Conservation (phyloP, 169 alveolate species). For the Plasmodium inui region DNA sequence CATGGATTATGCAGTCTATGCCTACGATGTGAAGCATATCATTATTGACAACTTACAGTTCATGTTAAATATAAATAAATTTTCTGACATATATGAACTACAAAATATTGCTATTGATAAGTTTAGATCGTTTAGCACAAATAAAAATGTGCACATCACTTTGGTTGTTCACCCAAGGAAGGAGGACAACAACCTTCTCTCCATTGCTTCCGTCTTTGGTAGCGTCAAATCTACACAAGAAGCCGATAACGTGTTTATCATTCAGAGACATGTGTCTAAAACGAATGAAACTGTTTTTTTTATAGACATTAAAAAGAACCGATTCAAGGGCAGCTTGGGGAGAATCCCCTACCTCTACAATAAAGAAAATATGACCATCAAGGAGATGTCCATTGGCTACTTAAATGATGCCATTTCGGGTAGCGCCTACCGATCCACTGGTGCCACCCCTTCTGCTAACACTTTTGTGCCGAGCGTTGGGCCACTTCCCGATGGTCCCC, state of each 20-base stretch:
- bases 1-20: slow-evolving; percentile 95
- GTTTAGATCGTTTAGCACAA: slow-evolving; percentile 92
- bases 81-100: slow-evolving; percentile 90
- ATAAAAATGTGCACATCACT: slow-evolving; percentile 92
- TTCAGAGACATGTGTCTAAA: slow-evolving; percentile 89
- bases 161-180: slow-evolving; percentile 96
- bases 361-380: slow-evolving; percentile 76
- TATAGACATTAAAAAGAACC: slow-evolving; percentile 93
- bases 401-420: slow-evolving; percentile 23
- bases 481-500: too few species aligned
- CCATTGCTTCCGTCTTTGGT: slow-evolving; percentile 94
- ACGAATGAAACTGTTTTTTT: slow-evolving; percentile 52
- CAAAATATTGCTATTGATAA: slow-evolving; percentile 92
- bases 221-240: slow-evolving; percentile 96
- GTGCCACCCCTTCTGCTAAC: neutral
- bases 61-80: slow-evolving; percentile 89
- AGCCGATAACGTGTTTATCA: slow-evolving; percentile 95
- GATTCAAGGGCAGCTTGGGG: slow-evolving; percentile 95
- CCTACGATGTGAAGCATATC: slow-evolving; percentile 93
- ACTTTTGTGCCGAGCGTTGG: neutral
- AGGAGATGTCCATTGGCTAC: slow-evolving; percentile 52
- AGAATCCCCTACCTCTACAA: slow-evolving; percentile 80
- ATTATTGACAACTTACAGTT: slow-evolving; percentile 94
- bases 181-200: slow-evolving; percentile 92
- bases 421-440: neutral